phyloP scores from a whole-genome alignment of 768 basidiomycete genomes.

The Xerocomellus chrysenteron region DNA sequence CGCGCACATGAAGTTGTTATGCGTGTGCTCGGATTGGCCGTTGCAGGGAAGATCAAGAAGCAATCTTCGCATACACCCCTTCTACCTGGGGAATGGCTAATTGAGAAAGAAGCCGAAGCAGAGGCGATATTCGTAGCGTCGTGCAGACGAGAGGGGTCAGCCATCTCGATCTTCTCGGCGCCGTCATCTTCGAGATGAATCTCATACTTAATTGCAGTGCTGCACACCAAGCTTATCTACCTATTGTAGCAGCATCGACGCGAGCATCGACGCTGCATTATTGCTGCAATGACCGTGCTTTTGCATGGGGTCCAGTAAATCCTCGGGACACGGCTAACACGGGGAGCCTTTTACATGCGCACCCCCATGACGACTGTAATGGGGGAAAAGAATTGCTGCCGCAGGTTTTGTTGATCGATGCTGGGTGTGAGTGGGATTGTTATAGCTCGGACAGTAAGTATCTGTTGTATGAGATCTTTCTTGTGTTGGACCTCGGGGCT shows the following conservation, averaged over 20 bases:
- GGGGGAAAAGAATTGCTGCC: constrained; percentile 45
- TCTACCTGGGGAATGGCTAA: constrained; percentile 81
- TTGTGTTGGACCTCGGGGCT: background rate
- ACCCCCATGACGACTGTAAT: constrained; percentile 13
- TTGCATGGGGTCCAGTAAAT: constrained; percentile 78
- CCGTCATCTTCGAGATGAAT: background rate
- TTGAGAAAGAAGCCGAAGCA: constrained; percentile 90
- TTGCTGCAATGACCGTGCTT: constrained; percentile 87
- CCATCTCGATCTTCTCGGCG: background rate
- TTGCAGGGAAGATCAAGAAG: constrained; percentile 52
- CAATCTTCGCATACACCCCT: constrained; percentile 44
- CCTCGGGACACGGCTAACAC: constrained; percentile 55
- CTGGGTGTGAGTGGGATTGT: constrained; percentile 85
- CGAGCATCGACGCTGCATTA: constrained; percentile 92
- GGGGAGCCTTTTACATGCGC: constrained; percentile 43
- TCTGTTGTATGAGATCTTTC: background rate
- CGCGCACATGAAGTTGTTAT: constrained; percentile 91
- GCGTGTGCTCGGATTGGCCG: constrained; percentile 80
- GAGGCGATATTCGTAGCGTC: constrained; percentile 92
- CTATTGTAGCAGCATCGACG: constrained; percentile 86
- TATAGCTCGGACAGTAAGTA: constrained; percentile 63
- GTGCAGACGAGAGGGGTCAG: constrained; percentile 85
- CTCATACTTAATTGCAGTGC: constrained; percentile 45
- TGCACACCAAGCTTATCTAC: constrained; percentile 85
- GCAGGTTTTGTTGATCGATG: constrained; percentile 88